These are phyloP conservation scores for Vaccinium macrocarpon DNA, from an alignment of 148 eudicot genomes.

Conservation along the genomic window DNA sequence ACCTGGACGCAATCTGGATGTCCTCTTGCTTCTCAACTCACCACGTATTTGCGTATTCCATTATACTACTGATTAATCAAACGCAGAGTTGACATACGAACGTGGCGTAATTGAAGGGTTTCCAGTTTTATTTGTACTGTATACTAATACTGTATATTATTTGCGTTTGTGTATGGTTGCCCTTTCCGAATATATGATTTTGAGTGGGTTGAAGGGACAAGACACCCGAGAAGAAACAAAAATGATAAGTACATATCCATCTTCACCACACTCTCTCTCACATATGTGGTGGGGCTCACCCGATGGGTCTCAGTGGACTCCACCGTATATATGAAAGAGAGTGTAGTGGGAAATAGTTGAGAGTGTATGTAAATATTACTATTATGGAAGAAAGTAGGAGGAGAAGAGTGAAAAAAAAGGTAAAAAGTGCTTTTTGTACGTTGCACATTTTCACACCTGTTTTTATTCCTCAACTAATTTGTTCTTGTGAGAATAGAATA, in stretches of 20 bases:
- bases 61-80: neutral
- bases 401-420: neutral
- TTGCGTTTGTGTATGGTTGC: neutral
- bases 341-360: too few species aligned
- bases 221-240: too few species aligned
- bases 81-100: neutral
- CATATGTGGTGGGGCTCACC: too few species aligned
- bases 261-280: too few species aligned
- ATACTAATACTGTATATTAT: neutral
- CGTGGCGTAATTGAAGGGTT: constrained; percentile 1
- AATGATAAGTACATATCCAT: too few species aligned
- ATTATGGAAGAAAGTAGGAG: neutral
- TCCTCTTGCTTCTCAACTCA: neutral
- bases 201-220: neutral
- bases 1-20: constrained; percentile 17
- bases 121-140: neutral
- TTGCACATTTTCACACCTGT: neutral
- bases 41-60: neutral
- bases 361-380: too few species aligned
- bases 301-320: too few species aligned
- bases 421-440: neutral
- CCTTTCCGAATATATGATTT: neutral
- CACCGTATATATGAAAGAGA: too few species aligned
- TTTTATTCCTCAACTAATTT: neutral
- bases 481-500: neutral